Conservation (phyloP, 208 protist species). For the Wallacemonas sp. region DNA sequence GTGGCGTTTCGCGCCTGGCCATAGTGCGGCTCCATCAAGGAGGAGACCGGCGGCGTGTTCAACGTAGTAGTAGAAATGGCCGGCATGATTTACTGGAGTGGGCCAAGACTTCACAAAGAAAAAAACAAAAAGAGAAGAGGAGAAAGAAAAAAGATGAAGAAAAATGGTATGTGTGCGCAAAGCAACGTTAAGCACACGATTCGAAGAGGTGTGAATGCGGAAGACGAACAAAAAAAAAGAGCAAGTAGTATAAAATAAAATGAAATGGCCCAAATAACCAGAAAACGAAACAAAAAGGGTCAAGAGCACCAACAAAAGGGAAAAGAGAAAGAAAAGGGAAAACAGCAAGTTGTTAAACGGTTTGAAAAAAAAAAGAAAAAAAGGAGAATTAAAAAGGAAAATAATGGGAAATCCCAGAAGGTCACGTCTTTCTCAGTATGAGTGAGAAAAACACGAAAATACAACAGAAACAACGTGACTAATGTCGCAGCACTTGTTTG, state of each 20-base stretch:
- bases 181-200: no score
- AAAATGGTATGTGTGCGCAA: no score
- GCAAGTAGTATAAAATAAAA: background rate
- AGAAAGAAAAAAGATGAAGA: slow-evolving; percentile 3
- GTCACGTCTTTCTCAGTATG: slow-evolving; percentile 6
- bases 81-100: no score
- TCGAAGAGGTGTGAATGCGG: background rate
- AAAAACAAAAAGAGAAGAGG: slow-evolving; percentile 1
- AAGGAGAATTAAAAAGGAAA: slow-evolving; percentile 5
- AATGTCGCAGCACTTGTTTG: no score
- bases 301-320: slow-evolving; percentile 14
- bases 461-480: no score
- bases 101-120: no score
- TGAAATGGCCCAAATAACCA: no score
- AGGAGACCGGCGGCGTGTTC: no score
- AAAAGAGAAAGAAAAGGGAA: background rate
- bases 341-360: background rate
- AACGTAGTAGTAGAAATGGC: no score
- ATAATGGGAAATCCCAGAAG: background rate
- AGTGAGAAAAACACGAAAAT: no score
- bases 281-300: slow-evolving; percentile 13
- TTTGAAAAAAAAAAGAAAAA: slow-evolving; percentile 12
- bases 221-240: slow-evolving; percentile 16
- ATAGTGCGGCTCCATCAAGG: no score
- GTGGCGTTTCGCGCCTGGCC: no score